Percentiles rank a stretch among this genome's conserved stretches.
Evolutionary conservation across 805 yeast genomes (phyloP).

Genomic region (Saturnispora sanitii): DNA sequence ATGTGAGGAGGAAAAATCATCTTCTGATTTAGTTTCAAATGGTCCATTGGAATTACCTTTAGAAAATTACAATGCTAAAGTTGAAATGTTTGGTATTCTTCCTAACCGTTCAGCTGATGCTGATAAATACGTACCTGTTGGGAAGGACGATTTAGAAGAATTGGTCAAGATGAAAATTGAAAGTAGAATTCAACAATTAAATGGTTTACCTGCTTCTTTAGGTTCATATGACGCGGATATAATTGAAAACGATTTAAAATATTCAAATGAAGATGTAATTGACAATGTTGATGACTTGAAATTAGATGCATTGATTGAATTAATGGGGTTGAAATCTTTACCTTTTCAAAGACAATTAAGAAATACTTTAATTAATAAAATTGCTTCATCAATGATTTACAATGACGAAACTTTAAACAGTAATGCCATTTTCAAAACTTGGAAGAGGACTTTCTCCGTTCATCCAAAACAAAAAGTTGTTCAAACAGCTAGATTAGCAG

Average conservation of each 20-base stretch:
- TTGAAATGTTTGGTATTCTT: conserved; percentile 32
- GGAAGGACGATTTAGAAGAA: conserved; percentile 42
- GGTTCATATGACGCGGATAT: conserved; percentile 43
- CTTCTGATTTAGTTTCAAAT: background rate
- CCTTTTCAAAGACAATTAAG: conserved; percentile 64
- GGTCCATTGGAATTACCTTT: conserved; percentile 13
- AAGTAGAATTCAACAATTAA: conserved; percentile 50
- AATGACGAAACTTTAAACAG: conserved; percentile 40
- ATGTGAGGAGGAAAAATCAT: background rate
- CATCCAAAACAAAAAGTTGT: conserved; percentile 62
- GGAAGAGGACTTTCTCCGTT: conserved; percentile 58
- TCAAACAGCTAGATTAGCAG: conserved; percentile 67
- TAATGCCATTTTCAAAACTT: conserved; percentile 50
- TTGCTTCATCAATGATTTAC: conserved; percentile 37
- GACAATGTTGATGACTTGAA: conserved; percentile 47
- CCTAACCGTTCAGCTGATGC: conserved; percentile 23
- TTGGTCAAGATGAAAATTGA: conserved; percentile 44
- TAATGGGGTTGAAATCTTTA: conserved; percentile 55
- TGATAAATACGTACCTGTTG: conserved; percentile 35
- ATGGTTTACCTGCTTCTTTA: conserved; percentile 56
- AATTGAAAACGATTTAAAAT: conserved; percentile 25
- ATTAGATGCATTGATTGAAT: conserved; percentile 56
- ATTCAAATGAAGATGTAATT: conserved; percentile 36
- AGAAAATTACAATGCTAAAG: conserved; percentile 29
- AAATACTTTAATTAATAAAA: conserved; percentile 40